Percentiles rank a stretch among this genome's conserved stretches.
Evolutionary conservation across 2,329 filamentous ascomycete species (phyloP).

Genomic region (Drechmeria coniospora): DNA sequence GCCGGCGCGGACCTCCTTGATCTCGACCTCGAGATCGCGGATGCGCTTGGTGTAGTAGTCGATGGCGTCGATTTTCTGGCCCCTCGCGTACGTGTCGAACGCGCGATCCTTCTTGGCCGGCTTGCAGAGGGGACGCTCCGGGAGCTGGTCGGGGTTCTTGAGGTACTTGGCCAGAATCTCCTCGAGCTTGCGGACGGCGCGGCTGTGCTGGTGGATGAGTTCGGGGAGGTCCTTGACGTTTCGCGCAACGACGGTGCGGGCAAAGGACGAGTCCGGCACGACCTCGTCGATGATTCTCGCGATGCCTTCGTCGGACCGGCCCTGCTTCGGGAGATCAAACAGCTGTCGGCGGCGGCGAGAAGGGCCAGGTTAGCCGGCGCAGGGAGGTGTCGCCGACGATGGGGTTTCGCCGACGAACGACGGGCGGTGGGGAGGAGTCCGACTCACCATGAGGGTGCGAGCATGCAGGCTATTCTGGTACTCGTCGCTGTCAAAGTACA

Average conservation of each 20-base stretch:
- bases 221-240: conserved; percentile 84
- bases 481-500: conserved; percentile 72
- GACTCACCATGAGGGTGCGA: conserved; percentile 45
- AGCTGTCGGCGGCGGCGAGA: too few species aligned
- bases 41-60: conserved; percentile 84
- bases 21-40: conserved; percentile 63
- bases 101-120: conserved; percentile 67
- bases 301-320: conserved; percentile 73
- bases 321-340: conserved; percentile 67
- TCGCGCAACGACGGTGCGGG: conserved; percentile 68
- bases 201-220: conserved; percentile 70
- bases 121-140: conserved; percentile 62
- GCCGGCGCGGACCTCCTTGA: conserved; percentile 65
- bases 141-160: conserved; percentile 69
- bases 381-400: too few species aligned
- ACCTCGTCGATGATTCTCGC: conserved; percentile 68
- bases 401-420: too few species aligned
- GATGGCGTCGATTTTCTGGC: conserved; percentile 80
- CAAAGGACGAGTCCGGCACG: conserved; percentile 62
- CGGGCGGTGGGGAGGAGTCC: not conserved
- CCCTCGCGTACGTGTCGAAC: conserved; percentile 45
- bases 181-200: conserved; percentile 69
- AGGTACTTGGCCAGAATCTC: conserved; percentile 76
- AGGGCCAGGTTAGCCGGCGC: conserved; percentile 6
- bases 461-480: conserved; percentile 82